These are phyloP conservation scores for Anacardium occidentale DNA, from an alignment of 345 rosid species.

Conservation along the genomic window DNA sequence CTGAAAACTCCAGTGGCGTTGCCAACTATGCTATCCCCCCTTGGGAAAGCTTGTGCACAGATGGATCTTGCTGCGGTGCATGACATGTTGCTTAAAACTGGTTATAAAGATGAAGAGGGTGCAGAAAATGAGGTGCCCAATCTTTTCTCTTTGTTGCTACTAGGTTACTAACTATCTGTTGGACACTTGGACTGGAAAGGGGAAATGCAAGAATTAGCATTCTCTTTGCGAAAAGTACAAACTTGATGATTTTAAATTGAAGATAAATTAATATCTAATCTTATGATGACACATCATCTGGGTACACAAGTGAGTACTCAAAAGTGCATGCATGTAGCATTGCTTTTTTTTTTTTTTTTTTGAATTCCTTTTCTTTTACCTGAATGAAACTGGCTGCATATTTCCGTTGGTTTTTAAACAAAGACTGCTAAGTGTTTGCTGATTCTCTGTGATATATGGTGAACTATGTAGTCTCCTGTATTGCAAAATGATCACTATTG, in stretches of 20 bases:
- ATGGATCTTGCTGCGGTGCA: slow-evolving; percentile 84
- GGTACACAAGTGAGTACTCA: too few relatives aligned
- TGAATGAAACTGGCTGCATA: background rate
- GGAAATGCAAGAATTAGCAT: background rate
- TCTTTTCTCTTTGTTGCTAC: slow-evolving; percentile 3
- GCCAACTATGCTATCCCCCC: slow-evolving; percentile 62
- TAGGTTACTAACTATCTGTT: slow-evolving; percentile 1
- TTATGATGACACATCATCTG: too few relatives aligned
- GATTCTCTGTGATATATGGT: background rate
- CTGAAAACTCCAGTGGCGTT: slow-evolving; percentile 46
- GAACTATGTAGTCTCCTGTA: background rate
- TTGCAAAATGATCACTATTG: background rate
- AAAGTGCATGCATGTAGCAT: too few relatives aligned
- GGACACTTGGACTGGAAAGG: background rate
- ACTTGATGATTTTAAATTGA: too few relatives aligned
- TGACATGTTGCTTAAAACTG: slow-evolving; percentile 75
- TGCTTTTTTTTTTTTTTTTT: too few relatives aligned
- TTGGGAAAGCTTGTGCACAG: slow-evolving; percentile 69
- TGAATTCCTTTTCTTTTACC: background rate
- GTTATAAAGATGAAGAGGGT: slow-evolving; percentile 88
- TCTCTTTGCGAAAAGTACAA: background rate
- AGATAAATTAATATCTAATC: too few relatives aligned
- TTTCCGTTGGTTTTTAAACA: background rate
- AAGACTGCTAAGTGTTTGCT: background rate
- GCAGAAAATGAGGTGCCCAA: slow-evolving; percentile 61